phyloP scores from a whole-genome alignment of 2,329 filamentous ascomycete genomes.

The Alternaria rosae region DNA sequence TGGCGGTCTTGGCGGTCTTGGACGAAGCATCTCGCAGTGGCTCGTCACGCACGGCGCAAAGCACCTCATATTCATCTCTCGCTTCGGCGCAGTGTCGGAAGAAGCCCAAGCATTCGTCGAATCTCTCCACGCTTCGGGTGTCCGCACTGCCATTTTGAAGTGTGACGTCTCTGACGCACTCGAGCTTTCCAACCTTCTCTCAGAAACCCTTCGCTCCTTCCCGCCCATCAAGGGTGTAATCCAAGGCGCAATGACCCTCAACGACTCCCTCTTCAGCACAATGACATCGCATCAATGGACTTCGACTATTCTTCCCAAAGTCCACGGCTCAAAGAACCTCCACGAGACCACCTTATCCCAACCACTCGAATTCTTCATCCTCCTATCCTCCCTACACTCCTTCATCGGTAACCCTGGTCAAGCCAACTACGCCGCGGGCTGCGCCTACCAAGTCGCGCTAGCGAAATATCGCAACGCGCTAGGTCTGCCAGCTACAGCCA shows the following conservation, averaged over 20 bases:
- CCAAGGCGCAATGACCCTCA: constrained; percentile 26
- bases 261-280: constrained; percentile 20
- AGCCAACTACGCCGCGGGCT: constrained; percentile 36
- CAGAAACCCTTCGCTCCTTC: neutral
- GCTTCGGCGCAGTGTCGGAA: constrained; percentile 11
- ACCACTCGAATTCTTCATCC: constrained; percentile 33
- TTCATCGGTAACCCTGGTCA: constrained; percentile 32
- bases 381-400: constrained; percentile 25
- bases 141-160: constrained; percentile 5
- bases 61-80: constrained; percentile 24
- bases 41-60: constrained; percentile 17
- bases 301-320: constrained; percentile 31
- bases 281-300: constrained; percentile 25
- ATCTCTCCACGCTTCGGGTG: constrained; percentile 1
- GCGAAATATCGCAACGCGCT: constrained; percentile 15
- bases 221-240: constrained; percentile 24
- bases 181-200: neutral
- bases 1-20: constrained; percentile 31
- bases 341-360: constrained; percentile 14
- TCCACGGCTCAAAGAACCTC: constrained; percentile 45
- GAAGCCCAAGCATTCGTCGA: constrained; percentile 6
- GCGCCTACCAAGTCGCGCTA: constrained; percentile 30
- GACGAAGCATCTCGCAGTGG: constrained; percentile 25
- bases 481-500: constrained; percentile 7
- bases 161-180: constrained; percentile 18